Evolutionary conservation across 441 rosid species (phyloP), one percentile per base, ranked within the genome.

Genomic region (Syzygium syzygioides): DNA sequence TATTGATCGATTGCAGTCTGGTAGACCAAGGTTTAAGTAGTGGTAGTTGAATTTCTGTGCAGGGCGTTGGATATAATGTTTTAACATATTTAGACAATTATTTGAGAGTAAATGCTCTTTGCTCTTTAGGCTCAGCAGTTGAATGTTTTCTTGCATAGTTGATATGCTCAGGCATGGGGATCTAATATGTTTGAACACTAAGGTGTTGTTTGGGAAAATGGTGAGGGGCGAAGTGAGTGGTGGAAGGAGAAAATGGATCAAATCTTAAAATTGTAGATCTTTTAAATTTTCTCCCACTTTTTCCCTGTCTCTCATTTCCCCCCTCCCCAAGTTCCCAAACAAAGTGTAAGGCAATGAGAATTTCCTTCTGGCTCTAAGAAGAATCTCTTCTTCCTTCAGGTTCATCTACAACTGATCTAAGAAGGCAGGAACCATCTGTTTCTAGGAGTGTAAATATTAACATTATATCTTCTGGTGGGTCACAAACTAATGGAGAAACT

Each of bases 401-500:
- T 90, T 88, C 89, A 25, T 90, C 93, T 71, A 87, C 88, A 89
- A 79, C 92, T 30, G 92, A 89, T 87, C 88, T 86, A 64, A 88
- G 94, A 90, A 93, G 89, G 48, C 93, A 90, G 64, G 94, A 92
- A 59, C 89, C 92, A 50, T 87, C 91, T 84, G 87, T 87, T 89
- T 56, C 94, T 34, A 92, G 90, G 59, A 92, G 91, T 89, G 91
- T 92, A 86, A 92, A 88, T 88, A 56, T 91, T 88, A 93, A 93
- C 91, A 85, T 91, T 86, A 57, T 91, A 52, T 89, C 95, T 30
- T 90, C 93, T 88, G 91, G 90, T 90, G 92, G 94, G 59, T 45
- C 89, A 55, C 93, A 87, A 88, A 91, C 90, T 91, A 90, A 90
- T 91, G 94, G 90, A 85, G 95, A 93, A 79, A 88, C 95, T 83